Conservation (phyloP, 345 rosid genomes). For the Diplotaxis tenuifolia region DNA sequence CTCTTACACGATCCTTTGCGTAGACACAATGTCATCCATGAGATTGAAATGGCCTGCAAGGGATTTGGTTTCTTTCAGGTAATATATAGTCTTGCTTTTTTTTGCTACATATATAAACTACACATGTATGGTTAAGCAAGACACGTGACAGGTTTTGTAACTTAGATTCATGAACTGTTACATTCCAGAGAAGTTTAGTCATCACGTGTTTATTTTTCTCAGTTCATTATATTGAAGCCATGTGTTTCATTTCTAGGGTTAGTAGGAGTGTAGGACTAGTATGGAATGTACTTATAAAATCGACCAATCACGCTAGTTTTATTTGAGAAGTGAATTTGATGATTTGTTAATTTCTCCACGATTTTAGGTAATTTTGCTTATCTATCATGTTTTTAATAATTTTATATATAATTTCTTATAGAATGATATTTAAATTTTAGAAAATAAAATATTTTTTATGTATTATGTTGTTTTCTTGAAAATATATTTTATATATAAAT, state of each 20-base stretch:
- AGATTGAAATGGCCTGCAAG: slow-evolving; percentile 35
- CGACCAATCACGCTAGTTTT: background rate
- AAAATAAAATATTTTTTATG: too few species aligned
- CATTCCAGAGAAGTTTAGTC: background rate
- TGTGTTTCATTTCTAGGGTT: background rate
- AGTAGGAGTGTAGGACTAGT: background rate
- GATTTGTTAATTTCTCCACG: too few species aligned
- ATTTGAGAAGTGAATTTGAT: too few species aligned
- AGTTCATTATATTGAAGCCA: slow-evolving; percentile 18
- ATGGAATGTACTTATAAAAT: background rate
- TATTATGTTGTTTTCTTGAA: too few species aligned
- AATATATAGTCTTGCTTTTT: background rate
- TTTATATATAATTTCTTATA: too few species aligned
- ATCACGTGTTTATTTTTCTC: background rate
- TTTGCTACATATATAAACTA: slow-evolving; percentile 1
- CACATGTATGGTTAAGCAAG: slow-evolving; percentile 14
- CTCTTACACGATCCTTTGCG: slow-evolving; percentile 28
- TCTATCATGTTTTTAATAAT: too few species aligned
- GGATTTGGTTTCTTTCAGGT: slow-evolving; percentile 39
- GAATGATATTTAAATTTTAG: too few species aligned
- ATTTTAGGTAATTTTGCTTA: too few species aligned
- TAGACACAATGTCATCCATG: slow-evolving; percentile 24
- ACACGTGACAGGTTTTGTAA: background rate
- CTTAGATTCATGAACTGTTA: background rate
- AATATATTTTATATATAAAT: too few species aligned